Evolutionary conservation across 1,139 yeast genomes (phyloP), one percentile per base, ranked within the genome.

Genomic region (Yamadazyma sp.): DNA sequence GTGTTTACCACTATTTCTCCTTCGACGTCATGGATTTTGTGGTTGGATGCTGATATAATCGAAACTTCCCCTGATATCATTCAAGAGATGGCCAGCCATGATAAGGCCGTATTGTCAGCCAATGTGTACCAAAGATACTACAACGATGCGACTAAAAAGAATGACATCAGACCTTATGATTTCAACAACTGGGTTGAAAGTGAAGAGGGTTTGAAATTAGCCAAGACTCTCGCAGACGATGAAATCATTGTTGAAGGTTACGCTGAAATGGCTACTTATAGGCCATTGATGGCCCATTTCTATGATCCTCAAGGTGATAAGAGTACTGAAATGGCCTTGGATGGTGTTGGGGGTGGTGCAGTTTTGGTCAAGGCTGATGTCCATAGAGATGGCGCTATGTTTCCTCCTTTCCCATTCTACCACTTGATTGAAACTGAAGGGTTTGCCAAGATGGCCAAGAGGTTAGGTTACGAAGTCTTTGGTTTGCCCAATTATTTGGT

Each of bases 301-400:
- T 87, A 85, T 62, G 85, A 84, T 54, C 66, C 81, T 5, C 67
- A 70, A 6, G 92, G 84, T 17, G 83, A 82, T 45, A 48, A 56
- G 11, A 69, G 73, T 45, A 75, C 81, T 4, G 85, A 80, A 57
- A 83, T 91, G 85, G 78, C 80, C 28, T 73, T 92, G 45, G 98
- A 92, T 61, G 98, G 98, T 60, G 98, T 92, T 43, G 98, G 98
- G 41, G 98, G 92, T 45, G 96, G 98, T 23, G 95, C 97, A 32
- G 82, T 95, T 27, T 62, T 92, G 64, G 98, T 92, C 26, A 88
- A 91, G 61, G 96, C 98, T 8, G 97, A 89, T 51, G 98, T 92
- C 42, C 98, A 92, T 65, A 78, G 98, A 60, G 98, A 92, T 61
- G 98, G 98, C 38, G 98, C 98, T 42, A 91, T 91, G 97, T 92